Conservation (phyloP, 1,139 yeast genomes). For the Geotrichum candidum region DNA sequence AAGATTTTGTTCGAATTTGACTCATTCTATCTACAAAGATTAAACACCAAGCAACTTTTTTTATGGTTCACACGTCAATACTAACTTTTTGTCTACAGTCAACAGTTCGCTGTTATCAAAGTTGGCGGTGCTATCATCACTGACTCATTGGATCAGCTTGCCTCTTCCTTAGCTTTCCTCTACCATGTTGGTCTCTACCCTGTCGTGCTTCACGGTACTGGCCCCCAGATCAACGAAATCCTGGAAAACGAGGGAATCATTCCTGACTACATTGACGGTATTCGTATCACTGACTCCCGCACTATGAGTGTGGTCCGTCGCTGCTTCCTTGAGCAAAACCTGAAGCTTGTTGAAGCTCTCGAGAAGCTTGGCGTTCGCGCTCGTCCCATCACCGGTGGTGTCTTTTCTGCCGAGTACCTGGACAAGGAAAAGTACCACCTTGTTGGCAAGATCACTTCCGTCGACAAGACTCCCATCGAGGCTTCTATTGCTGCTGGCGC, state of each 20-base stretch:
- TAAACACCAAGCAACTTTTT: not conserved
- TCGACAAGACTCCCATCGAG: conserved; percentile 86
- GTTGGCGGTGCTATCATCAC: conserved; percentile 99
- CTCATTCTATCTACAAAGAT: not conserved
- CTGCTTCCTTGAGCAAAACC: conserved; percentile 91
- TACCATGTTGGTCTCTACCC: conserved; percentile 98
- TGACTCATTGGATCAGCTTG: conserved; percentile 85
- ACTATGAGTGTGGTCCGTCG: conserved; percentile 95
- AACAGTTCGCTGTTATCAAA: conserved; percentile 95
- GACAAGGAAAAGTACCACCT: conserved; percentile 86
- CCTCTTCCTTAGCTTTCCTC: conserved; percentile 89
- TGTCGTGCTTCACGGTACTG: conserved; percentile 94
- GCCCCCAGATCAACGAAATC: conserved; percentile 94
- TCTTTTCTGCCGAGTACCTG: conserved; percentile 86
- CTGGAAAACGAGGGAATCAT: conserved; percentile 92
- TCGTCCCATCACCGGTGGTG: conserved; percentile 97
- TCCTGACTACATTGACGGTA: conserved; percentile 94
- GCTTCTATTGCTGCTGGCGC: conserved; percentile 96
- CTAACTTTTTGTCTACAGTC: conserved; percentile 47
- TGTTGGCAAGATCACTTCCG: conserved; percentile 84
- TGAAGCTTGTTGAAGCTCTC: conserved; percentile 88
- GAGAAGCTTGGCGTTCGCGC: conserved; percentile 97
- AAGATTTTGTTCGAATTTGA: not conserved
- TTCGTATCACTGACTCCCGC: conserved; percentile 87
- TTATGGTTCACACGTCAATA: not conserved